A percentile compares a stretch with the other conserved stretches of the same genome.
phyloP scores from a whole-genome alignment of 2,329 filamentous ascomycete species.

The Arachnopeziza araneosa region DNA sequence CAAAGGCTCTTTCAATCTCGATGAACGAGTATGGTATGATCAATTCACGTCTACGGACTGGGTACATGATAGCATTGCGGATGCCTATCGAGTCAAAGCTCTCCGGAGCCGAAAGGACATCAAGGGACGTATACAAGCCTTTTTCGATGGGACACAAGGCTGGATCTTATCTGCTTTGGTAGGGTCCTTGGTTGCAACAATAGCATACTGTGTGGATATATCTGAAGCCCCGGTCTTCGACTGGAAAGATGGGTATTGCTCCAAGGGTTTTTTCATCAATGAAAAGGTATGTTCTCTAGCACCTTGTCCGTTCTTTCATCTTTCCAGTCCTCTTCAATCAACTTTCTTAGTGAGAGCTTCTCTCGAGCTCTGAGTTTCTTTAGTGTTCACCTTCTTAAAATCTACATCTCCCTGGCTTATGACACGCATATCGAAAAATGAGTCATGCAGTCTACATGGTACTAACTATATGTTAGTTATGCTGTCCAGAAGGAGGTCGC shows the following conservation, averaged over 20 bases:
- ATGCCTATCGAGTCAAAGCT: slow-evolving; percentile 82
- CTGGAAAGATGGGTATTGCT: slow-evolving; percentile 84
- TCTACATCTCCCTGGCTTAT: not conserved
- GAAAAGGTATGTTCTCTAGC: slow-evolving; percentile 49
- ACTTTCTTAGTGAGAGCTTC: not conserved
- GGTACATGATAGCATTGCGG: slow-evolving; percentile 96
- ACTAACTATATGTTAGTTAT: slow-evolving; percentile 33
- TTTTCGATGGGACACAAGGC: slow-evolving; percentile 84
- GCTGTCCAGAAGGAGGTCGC: slow-evolving; percentile 49
- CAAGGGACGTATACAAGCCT: slow-evolving; percentile 67
- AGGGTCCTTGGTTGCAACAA: slow-evolving; percentile 74
- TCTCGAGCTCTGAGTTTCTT: not conserved
- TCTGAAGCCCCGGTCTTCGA: slow-evolving; percentile 84
- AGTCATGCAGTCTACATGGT: not conserved
- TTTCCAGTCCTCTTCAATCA: not conserved
- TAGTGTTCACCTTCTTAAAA: not conserved
- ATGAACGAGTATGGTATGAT: slow-evolving; percentile 96
- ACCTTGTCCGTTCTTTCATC: too few species aligned
- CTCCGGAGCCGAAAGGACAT: slow-evolving; percentile 78
- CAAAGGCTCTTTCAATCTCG: slow-evolving; percentile 60
- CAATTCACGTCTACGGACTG: slow-evolving; percentile 97
- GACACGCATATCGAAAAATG: not conserved
- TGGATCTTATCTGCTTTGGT: slow-evolving; percentile 92
- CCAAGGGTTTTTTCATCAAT: slow-evolving; percentile 63
- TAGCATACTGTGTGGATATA: slow-evolving; percentile 87